phyloP scores from a whole-genome alignment of 108 stramenopile genomes.

The Pseudonitzschia multiseries region DNA sequence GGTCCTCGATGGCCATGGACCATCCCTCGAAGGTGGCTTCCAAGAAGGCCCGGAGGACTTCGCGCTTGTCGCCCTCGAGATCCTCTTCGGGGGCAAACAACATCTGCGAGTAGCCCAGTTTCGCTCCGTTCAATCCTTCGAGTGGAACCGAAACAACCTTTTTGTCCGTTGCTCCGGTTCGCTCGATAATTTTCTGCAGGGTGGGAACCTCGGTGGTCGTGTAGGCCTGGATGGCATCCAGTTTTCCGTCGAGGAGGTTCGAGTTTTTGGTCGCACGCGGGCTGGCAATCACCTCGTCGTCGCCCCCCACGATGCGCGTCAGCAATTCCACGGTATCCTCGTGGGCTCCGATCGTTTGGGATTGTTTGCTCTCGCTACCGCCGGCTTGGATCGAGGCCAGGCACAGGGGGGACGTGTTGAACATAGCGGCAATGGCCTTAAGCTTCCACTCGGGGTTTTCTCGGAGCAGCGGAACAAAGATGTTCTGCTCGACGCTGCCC shows the following conservation, averaged over 20 bases:
- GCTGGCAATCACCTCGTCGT: constrained; percentile 34
- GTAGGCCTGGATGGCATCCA: constrained; percentile 47
- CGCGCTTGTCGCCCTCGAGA: constrained; percentile 28
- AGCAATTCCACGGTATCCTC: constrained; percentile 49
- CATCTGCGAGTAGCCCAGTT: constrained; percentile 47
- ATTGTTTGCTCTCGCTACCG: not conserved
- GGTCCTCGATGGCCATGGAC: constrained; percentile 33
- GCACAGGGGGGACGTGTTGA: constrained; percentile 40
- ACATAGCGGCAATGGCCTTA: constrained; percentile 45
- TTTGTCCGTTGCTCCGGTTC: not conserved
- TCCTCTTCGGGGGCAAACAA: constrained; percentile 42
- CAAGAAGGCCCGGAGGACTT: constrained; percentile 34
- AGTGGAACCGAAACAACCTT: not conserved
- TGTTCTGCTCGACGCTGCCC: constrained; percentile 48
- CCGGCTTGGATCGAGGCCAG: constrained; percentile 32
- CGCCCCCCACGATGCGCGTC: constrained; percentile 26
- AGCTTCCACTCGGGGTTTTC: constrained; percentile 32
- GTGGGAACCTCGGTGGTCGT: constrained; percentile 49
- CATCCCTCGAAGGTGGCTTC: constrained; percentile 49
- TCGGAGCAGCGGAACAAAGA: constrained; percentile 37
- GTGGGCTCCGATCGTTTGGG: constrained; percentile 36
- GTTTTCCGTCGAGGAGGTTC: constrained; percentile 36
- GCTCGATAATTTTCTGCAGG: constrained; percentile 19
- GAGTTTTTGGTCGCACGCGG: constrained; percentile 48
- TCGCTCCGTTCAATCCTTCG: constrained; percentile 16